Base-by-base conservation (phyloP, 192 early-diverging fungal species). In the Oehlia diaphana region DNA sequence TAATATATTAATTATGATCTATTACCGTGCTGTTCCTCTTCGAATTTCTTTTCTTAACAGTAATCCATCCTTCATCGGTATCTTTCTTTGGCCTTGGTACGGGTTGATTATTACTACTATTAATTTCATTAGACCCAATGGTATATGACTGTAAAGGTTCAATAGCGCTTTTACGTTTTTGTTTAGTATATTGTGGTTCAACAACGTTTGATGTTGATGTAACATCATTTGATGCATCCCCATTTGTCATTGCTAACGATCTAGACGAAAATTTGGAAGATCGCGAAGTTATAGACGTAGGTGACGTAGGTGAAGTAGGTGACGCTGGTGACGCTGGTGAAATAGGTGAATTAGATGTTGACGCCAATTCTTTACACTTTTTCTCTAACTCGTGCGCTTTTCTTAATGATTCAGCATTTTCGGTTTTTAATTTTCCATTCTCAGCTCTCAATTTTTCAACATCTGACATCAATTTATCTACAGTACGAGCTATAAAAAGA, bases 21-120 rank as follows among this genome's bases (percentile, higher is more conserved):
- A 70, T 70, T 70, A 70, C 68, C 68, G 4, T 70, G n/a, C 68
- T 70, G 68, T 44, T 44, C 68, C 68, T 70, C 10, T 42, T 70
- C 33, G 23, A 23, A 23, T 9, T 42, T 39, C 68, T 70, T 42
- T n/a, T 70, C 9, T 69, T 28, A 21, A 70, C 68, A 12, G 68
- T 70, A 23, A 70, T 3, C 68, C 68, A 70, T n/a, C n/a, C 68
- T 4, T 23, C 68, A 67, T 67, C 33, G n/a, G 21, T 39, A 44
- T 70, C 68, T n/a, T 70, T 70, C 68, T 70, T 70, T 37, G 68
- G 35, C 21, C 35, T 33, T 70, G 68, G 35, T 44, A 70, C 47
- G 21, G 35, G 53, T 21, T 58, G 53, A 58, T 58, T 39, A 44
- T 5, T n/a, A 70, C 39, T 70, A 44, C 47, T 37, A n/a, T 70